A percentile compares a stretch with the other conserved stretches of the same genome.
phyloP scores from a whole-genome alignment of 2,329 filamentous ascomycete species.

The Tolypocladium capitatum region DNA sequence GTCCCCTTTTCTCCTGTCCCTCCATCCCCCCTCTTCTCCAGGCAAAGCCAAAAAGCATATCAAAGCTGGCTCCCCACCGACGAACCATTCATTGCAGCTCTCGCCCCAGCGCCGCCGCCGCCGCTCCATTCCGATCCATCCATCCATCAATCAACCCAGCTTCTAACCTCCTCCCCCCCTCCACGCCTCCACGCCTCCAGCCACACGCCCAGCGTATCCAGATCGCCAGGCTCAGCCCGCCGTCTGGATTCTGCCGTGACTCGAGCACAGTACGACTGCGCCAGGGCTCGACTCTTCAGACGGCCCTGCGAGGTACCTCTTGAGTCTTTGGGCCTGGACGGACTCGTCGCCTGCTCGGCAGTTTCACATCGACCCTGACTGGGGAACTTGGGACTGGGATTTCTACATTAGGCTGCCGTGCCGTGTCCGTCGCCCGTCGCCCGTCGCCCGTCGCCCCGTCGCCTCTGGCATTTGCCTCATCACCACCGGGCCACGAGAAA shows the following conservation, averaged over 20 bases:
- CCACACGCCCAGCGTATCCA: not conserved
- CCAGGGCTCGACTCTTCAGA: constrained; percentile 4
- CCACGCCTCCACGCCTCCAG: not conserved
- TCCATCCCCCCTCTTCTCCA: not conserved
- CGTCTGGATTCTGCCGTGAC: not conserved
- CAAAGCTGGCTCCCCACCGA: constrained; percentile 1
- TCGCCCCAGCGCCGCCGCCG: not conserved
- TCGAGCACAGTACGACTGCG: constrained; percentile 4
- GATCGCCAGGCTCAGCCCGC: not conserved
- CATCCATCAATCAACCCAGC: not conserved
- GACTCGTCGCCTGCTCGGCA: constrained; percentile 2
- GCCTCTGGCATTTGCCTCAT: not conserved
- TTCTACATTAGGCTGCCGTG: not conserved
- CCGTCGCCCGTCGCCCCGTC: too few relatives aligned
- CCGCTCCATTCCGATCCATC: not conserved
- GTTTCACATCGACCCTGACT: too few relatives aligned
- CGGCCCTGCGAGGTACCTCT: constrained; percentile 4
- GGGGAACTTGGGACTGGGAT: not conserved
- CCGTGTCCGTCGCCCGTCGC: not conserved
- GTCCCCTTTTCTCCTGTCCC: not conserved
- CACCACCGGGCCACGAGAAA: not conserved
- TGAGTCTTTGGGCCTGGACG: not conserved
- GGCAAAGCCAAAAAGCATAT: constrained; percentile 2
- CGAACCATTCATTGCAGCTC: not conserved
- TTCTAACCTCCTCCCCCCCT: not conserved